Percentiles rank a stretch among this genome's conserved stretches.
Evolutionary conservation across 495 filamentous ascomycete genomes (phyloP).

Genomic region (Usnea hakonensis): DNA sequence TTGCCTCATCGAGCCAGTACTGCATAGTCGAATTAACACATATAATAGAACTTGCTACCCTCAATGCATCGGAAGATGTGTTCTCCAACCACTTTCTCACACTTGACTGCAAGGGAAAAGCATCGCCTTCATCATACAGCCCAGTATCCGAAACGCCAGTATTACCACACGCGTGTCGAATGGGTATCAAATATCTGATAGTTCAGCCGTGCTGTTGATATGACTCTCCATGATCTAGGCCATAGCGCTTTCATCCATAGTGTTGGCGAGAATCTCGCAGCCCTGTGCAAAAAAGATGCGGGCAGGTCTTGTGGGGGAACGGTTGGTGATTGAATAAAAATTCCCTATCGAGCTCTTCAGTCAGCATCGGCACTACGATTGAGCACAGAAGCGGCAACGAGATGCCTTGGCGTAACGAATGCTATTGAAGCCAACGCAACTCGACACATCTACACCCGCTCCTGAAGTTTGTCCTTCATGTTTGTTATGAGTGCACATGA

Average conservation of each 20-base stretch:
- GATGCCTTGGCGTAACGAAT: background rate
- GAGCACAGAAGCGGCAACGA: background rate
- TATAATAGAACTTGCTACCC: background rate
- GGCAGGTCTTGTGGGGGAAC: slow-evolving; percentile 49
- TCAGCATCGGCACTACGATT: slow-evolving; percentile 6
- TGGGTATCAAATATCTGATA: background rate
- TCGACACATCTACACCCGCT: background rate
- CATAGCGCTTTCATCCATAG: slow-evolving; percentile 11
- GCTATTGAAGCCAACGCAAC: background rate
- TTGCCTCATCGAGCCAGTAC: background rate
- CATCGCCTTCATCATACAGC: background rate
- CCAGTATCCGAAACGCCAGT: background rate
- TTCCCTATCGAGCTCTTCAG: slow-evolving; percentile 51
- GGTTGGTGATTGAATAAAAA: slow-evolving; percentile 74
- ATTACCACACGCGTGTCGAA: background rate
- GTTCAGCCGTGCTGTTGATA: background rate
- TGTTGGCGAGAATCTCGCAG: slow-evolving; percentile 30
- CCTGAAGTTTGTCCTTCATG: background rate
- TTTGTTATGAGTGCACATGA: background rate
- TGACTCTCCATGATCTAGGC: background rate
- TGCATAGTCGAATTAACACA: background rate
- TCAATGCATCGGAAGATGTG: background rate
- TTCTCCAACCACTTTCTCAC: background rate
- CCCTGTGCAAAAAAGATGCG: slow-evolving; percentile 83
- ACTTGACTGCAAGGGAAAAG: background rate